Evolutionary conservation across 2,329 filamentous ascomycete genomes (phyloP), one percentile per base, ranked within the genome.

Genomic region (Dissoconium aciculare): DNA sequence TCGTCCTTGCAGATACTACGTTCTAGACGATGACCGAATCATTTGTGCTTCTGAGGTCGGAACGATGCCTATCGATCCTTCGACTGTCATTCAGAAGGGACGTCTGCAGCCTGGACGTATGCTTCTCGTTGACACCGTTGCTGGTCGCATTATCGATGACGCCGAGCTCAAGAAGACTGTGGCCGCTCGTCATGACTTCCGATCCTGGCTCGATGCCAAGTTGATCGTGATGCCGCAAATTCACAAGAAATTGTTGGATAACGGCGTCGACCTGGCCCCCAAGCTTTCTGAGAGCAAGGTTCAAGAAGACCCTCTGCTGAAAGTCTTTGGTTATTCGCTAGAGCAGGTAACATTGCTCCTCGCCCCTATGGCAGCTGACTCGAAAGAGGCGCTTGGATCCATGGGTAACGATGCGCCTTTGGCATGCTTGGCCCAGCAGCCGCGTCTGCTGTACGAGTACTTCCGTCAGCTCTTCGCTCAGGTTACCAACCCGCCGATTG

Each of bases 391-490:
- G 26, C 69, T 95, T 32, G 87, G 87, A 24, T 95, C 87, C 36
- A 95, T 95, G 87, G 87, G 87, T 47, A 95, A 95, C 53, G 87
- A 95, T 63, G 82, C 81, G 26, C 87, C 87, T 26, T 65, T 95
- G 41, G 87, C 87, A 31, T 93, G 84, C 56, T 66, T 95, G 53
- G 80, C 87, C n/a, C 71, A 80, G 42, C 80, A 85, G 40, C 84
- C 87, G 44, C 80, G 85, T 45, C 66, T 93, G 32, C 70, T 94
- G 12, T 92, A 81, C 56, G 87, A 94, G 57, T 95, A 95, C 62
- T 95, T 95, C 76, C 76, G 87, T 40, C 82, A 95, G 63, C 75
- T 95, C 26, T 95, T 95, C 56, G 87, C 87, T 6, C 87, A 95
- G 62, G 87, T 95, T 55, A 95, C 87, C 39, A 95, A 95, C 58